Evolutionary conservation across 495 filamentous ascomycete species (phyloP).

Genomic region (Penicillium tannophilum): DNA sequence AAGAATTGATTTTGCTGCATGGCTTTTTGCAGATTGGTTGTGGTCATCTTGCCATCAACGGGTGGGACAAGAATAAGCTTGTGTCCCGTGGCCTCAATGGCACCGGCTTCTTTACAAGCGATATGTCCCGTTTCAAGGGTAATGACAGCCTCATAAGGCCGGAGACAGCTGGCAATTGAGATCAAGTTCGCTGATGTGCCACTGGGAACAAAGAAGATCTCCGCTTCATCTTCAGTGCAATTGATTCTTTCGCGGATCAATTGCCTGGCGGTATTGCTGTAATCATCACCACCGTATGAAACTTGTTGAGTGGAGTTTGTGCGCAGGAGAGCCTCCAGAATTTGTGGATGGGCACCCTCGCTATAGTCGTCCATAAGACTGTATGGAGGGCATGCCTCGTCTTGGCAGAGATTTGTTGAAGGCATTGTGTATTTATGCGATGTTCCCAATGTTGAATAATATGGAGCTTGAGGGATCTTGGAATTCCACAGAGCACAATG

Average conservation of each 20-base stretch:
- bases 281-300: conserved; percentile 44
- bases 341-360: conserved; percentile 47
- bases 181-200: conserved; percentile 49
- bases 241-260: conserved; percentile 35
- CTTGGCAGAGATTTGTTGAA: conserved; percentile 32
- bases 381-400: conserved; percentile 36
- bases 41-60: conserved; percentile 44
- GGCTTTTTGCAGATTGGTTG: conserved; percentile 36
- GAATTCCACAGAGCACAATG: not conserved
- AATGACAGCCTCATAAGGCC: conserved; percentile 47
- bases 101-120: conserved; percentile 45
- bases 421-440: conserved; percentile 19
- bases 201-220: conserved; percentile 48
- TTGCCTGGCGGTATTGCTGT: conserved; percentile 33
- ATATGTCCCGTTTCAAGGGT: conserved; percentile 47
- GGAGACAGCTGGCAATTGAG: conserved; percentile 46
- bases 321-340: conserved; percentile 42
- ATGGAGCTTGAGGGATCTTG: not conserved
- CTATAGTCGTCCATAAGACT: conserved; percentile 51
- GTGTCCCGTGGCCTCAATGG: conserved; percentile 49
- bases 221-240: conserved; percentile 39
- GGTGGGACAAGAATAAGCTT: conserved; percentile 45
- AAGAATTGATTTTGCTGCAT: conserved; percentile 43
- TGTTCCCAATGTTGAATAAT: conserved; percentile 3
- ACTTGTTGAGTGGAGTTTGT: conserved; percentile 44